Evolutionary conservation across 2,329 filamentous ascomycete genomes (phyloP), one percentile per base, ranked within the genome.

Genomic region (Myriosclerotinia curreyana): DNA sequence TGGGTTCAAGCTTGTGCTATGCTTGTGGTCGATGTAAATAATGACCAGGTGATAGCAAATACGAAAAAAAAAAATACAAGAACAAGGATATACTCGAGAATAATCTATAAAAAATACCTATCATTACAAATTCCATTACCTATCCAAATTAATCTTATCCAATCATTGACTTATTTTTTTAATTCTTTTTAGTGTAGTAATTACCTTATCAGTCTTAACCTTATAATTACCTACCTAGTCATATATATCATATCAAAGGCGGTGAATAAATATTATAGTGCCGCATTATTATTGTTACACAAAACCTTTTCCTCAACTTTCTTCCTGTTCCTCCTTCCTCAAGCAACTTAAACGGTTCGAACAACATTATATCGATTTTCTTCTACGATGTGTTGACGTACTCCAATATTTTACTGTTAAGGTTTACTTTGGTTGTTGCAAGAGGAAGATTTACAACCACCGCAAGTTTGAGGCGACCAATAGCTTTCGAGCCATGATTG

Each of bases 381-480:
- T 62, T 60, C 69, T 49, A 67, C 69, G 68, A 69, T 48, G 70
- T 72, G 70, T 73, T 72, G 72, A 68, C 65, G 68, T 70, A 66
- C 71, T 67, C 70, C 67, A 69, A 69, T 38, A 49, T 55, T 54
- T 54, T n/a, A 50, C 42, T 53, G 58, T 60, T 7, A 53, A 22
- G 9, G 38, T 61, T 61, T 54, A 40, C n/a, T 69, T 70, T 65
- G 67, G 69, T 62, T 67, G 72, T 74, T 74, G 73, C 72, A 68
- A 75, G 72, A 74, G 56, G 55, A 72, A 65, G 67, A 52, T 50
- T 63, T 64, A 64, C 67, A 61, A 64, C 55, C 44, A 72, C 71
- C 73, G 71, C 72, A 73, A 70, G 73, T 75, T 75, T 75, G 73
- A 75, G 73, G 72, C 68, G 69, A 74, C 72, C 71, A 71, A 71